phyloP scores from a whole-genome alignment of 2,329 filamentous ascomycete species.

The Claviceps paspali region DNA sequence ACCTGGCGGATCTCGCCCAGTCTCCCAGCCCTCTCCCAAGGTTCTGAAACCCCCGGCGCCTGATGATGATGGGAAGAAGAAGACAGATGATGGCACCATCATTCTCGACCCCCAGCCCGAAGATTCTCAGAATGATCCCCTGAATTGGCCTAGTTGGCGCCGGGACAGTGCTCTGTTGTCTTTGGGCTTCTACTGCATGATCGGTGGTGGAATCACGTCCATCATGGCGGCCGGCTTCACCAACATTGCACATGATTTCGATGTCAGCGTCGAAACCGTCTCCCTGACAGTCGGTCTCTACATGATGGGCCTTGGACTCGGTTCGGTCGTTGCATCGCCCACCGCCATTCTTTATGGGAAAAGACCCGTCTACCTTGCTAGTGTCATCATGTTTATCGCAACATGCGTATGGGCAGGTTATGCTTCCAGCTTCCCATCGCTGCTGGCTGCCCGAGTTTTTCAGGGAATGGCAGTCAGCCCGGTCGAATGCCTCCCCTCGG shows the following conservation, averaged over 20 bases:
- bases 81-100: conserved; percentile 64
- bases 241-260: conserved; percentile 51
- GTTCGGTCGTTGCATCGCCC: conserved; percentile 70
- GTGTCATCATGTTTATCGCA: conserved; percentile 60
- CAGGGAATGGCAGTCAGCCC: conserved; percentile 80
- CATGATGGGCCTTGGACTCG: conserved; percentile 84
- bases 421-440: conserved; percentile 66
- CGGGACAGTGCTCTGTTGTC: conserved; percentile 67
- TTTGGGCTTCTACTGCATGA: conserved; percentile 81
- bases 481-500: conserved; percentile 82
- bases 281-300: conserved; percentile 81
- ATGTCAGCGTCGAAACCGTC: conserved; percentile 55
- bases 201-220: conserved; percentile 86
- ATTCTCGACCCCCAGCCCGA: conserved; percentile 87
- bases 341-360: conserved; percentile 88
- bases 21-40: conserved; percentile 3
- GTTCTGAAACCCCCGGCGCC: conserved; percentile 7
- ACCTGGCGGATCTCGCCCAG: conserved; percentile 12
- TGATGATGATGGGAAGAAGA: conserved; percentile 43
- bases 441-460: conserved; percentile 70
- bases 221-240: conserved; percentile 81
- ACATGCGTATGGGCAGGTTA: conserved; percentile 72
- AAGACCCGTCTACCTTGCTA: conserved; percentile 71
- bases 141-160: conserved; percentile 80
- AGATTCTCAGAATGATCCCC: conserved; percentile 74